Percentiles rank a stretch among this genome's conserved stretches.
Conservation (phyloP, 495 filamentous ascomycete genomes). For the Staphylotrichum longicolle region DNA sequence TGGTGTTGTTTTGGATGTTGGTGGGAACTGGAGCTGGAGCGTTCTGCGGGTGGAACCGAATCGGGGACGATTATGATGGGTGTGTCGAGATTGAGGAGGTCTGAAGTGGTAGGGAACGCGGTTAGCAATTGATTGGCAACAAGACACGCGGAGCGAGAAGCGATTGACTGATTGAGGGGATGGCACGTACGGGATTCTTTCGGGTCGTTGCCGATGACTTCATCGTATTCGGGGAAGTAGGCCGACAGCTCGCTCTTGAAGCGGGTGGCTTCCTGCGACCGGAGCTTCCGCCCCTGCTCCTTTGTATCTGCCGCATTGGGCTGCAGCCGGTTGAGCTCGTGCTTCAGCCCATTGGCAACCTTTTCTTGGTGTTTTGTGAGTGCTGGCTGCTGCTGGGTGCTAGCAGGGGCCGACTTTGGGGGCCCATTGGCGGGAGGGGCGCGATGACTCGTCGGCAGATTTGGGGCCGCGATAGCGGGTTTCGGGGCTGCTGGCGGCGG, state of each 20-base stretch:
- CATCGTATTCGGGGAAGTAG: slow-evolving; percentile 90
- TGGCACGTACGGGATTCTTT: slow-evolving; percentile 67
- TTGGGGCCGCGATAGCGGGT: slow-evolving; percentile 28
- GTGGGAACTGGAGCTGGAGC: slow-evolving; percentile 22
- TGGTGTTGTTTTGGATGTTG: slow-evolving; percentile 5
- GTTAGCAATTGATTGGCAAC: slow-evolving; percentile 43
- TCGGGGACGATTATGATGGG: slow-evolving; percentile 51
- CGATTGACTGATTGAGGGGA: slow-evolving; percentile 13
- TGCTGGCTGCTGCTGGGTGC: slow-evolving; percentile 28
- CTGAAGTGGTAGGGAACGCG: slow-evolving; percentile 33
- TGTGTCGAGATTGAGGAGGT: slow-evolving; percentile 59
- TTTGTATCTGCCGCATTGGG: slow-evolving; percentile 42
- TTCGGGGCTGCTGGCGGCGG: slow-evolving; percentile 23
- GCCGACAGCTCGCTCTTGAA: slow-evolving; percentile 84
- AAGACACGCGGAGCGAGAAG: not conserved
- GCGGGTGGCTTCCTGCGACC: slow-evolving; percentile 55
- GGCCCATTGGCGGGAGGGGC: slow-evolving; percentile 19
- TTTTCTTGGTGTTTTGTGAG: slow-evolving; percentile 49
- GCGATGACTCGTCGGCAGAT: slow-evolving; percentile 23
- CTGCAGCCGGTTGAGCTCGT: slow-evolving; percentile 50
- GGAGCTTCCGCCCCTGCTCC: slow-evolving; percentile 52
- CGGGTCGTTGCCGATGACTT: slow-evolving; percentile 77
- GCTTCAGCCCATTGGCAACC: slow-evolving; percentile 52
- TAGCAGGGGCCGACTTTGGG: slow-evolving; percentile 28
- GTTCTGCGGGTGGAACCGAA: slow-evolving; percentile 18